These are phyloP conservation scores for Crataegus laevigata DNA, from an alignment of 306 rosid genomes.

Conservation along the genomic window DNA sequence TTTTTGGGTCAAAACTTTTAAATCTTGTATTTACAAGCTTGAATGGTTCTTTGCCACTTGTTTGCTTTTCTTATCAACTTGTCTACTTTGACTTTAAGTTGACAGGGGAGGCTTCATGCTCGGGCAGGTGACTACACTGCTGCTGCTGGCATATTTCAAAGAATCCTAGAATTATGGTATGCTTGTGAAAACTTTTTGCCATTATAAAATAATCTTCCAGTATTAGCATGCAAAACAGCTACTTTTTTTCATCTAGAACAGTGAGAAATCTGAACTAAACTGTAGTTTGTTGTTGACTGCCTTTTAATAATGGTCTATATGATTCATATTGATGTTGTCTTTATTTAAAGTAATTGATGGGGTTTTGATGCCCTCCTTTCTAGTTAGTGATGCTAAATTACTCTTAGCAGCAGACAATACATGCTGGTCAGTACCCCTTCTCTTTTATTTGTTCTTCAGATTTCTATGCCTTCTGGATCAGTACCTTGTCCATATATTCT, in stretches of 20 bases:
- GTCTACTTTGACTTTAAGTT: constrained; percentile 82
- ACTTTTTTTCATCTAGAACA: neutral
- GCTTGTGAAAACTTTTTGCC: constrained; percentile 9
- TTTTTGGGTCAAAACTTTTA: neutral
- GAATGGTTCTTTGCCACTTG: constrained; percentile 7
- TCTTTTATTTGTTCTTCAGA: neutral
- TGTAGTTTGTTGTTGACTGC: neutral
- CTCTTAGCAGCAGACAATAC: neutral
- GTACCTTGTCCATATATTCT: neutral
- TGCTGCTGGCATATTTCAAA: constrained; percentile 66
- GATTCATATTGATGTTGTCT: neutral
- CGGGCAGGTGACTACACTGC: constrained; percentile 76
- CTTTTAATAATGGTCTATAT: neutral
- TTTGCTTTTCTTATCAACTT: constrained; percentile 63
- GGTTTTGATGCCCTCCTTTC: neutral
- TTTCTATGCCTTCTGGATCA: neutral
- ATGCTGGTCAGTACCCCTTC: neutral
- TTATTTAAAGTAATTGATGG: neutral
- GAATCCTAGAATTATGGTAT: constrained; percentile 78
- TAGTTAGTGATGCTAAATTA: neutral
- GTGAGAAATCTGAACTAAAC: neutral
- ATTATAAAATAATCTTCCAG: neutral
- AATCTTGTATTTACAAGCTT: neutral
- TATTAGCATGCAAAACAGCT: neutral
- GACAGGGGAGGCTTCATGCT: constrained; percentile 99